A percentile compares a stretch with the other conserved stretches of the same genome.
Conservation (phyloP, 148 eudicot genomes). For the Cornus kousa region DNA sequence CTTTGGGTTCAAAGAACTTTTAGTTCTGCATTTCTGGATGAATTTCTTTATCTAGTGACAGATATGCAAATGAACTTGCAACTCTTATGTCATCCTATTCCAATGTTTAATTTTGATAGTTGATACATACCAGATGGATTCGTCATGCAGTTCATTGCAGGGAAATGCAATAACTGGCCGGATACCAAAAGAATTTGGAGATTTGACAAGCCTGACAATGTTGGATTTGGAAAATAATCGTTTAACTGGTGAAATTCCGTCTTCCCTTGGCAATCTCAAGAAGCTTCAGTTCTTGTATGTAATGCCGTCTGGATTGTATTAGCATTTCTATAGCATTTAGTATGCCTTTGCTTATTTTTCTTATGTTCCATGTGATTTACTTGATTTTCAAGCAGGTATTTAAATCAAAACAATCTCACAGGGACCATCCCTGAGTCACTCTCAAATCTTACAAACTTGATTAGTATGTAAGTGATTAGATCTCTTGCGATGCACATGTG, state of each 20-base stretch:
- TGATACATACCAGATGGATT: slow-evolving; percentile 13
- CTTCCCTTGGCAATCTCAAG: slow-evolving; percentile 74
- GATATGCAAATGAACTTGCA: not conserved
- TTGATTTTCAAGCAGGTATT: slow-evolving; percentile 46
- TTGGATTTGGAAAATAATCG: slow-evolving; percentile 71
- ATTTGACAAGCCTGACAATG: slow-evolving; percentile 63
- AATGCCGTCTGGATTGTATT: slow-evolving; percentile 20
- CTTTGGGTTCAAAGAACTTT: not conserved
- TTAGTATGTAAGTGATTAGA: slow-evolving; percentile 59
- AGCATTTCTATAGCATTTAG: not conserved
- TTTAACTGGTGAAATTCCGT: slow-evolving; percentile 79
- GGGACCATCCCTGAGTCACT: slow-evolving; percentile 82
- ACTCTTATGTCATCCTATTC: not conserved
- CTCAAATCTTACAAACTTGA: slow-evolving; percentile 57
- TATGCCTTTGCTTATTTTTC: slow-evolving; percentile 6
- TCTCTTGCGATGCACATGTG: not conserved
- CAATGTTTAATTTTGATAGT: not conserved
- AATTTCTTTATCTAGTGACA: not conserved
- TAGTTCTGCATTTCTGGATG: not conserved
- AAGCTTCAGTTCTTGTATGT: slow-evolving; percentile 81
- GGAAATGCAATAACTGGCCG: slow-evolving; percentile 72
- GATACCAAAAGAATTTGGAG: slow-evolving; percentile 74
- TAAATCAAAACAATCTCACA: slow-evolving; percentile 71
- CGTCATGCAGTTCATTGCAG: slow-evolving; percentile 56
- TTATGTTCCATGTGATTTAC: slow-evolving; percentile 3